Conservation (phyloP, 2,329 filamentous ascomycete genomes). For the Microdochium nivale region DNA sequence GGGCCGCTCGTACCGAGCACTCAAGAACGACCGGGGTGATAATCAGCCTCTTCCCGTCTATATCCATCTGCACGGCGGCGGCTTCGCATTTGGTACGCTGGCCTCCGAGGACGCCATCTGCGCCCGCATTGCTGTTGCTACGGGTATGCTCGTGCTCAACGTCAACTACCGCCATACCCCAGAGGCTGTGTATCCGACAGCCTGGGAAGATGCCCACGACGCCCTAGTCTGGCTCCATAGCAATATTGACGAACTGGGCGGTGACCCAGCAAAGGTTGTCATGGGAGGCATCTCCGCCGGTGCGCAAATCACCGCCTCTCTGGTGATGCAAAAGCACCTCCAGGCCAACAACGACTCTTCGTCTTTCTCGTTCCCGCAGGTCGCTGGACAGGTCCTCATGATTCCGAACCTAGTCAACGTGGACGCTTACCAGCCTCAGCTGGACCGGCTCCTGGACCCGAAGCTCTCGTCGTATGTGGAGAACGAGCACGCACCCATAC, state of each 20-base stretch:
- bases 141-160: slow-evolving; percentile 37
- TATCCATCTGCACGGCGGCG: slow-evolving; percentile 45
- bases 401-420: slow-evolving; percentile 34
- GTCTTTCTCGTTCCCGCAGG: slow-evolving; percentile 10
- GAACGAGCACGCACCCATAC: slow-evolving; percentile 38
- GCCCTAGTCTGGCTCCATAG: slow-evolving; percentile 44
- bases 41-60: slow-evolving; percentile 35
- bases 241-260: slow-evolving; percentile 27
- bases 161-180: slow-evolving; percentile 53
- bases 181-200: slow-evolving; percentile 39
- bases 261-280: slow-evolving; percentile 28
- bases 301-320: slow-evolving; percentile 28
- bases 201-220: slow-evolving; percentile 45
- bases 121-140: slow-evolving; percentile 32
- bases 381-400: slow-evolving; percentile 43
- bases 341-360: slow-evolving; percentile 5
- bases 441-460: slow-evolving; percentile 25
- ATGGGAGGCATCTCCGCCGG: slow-evolving; percentile 42
- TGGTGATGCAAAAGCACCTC: slow-evolving; percentile 28
- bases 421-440: slow-evolving; percentile 17
- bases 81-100: slow-evolving; percentile 47
- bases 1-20: slow-evolving; percentile 36
- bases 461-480: slow-evolving; percentile 33
- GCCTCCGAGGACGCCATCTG: slow-evolving; percentile 44
- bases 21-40: slow-evolving; percentile 7